Percentiles rank a stretch among this genome's conserved stretches.
Conservation (phyloP, 768 basidiomycete genomes). For the Tricholoma sp. region DNA sequence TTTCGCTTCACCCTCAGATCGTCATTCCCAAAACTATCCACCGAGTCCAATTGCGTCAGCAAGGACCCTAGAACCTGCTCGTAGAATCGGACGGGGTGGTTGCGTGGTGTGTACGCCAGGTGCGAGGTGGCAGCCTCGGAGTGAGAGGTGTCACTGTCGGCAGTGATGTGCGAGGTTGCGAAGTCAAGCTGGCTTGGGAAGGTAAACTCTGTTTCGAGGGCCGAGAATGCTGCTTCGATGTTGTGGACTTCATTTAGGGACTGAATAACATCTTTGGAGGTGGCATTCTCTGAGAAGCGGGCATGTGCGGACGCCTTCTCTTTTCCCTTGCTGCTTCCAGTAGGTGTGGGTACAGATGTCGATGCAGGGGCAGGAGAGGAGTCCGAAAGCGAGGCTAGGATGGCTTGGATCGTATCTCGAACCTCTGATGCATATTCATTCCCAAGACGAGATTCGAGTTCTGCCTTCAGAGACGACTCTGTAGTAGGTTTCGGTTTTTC, state of each 20-base stretch:
- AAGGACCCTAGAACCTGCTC: slow-evolving; percentile 56
- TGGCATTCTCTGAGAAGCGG: slow-evolving; percentile 10
- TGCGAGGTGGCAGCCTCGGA: slow-evolving; percentile 22
- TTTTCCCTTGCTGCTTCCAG: slow-evolving; percentile 32
- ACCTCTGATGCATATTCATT: slow-evolving; percentile 27
- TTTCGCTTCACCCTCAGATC: slow-evolving; percentile 47
- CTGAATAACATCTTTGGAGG: slow-evolving; percentile 24
- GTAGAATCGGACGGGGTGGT: slow-evolving; percentile 57
- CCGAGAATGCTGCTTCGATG: slow-evolving; percentile 37
- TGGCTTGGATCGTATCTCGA: slow-evolving; percentile 36
- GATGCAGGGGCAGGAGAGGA: slow-evolving; percentile 4
- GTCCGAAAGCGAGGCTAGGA: slow-evolving; percentile 31
- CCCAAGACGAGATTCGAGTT: slow-evolving; percentile 27
- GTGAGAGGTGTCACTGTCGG: slow-evolving; percentile 16
- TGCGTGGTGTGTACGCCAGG: slow-evolving; percentile 53
- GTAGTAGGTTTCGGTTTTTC: background rate
- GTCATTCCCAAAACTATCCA: slow-evolving; percentile 57
- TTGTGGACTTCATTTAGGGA: slow-evolving; percentile 35
- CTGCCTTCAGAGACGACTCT: slow-evolving; percentile 19
- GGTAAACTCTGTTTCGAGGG: slow-evolving; percentile 32
- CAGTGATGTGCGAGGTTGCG: slow-evolving; percentile 27
- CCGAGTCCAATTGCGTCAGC: slow-evolving; percentile 50
- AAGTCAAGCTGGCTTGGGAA: slow-evolving; percentile 40
- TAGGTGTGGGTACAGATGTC: background rate
- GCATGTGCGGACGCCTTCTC: slow-evolving; percentile 20